phyloP scores from a whole-genome alignment of 805 yeast genomes.

The Yamadazyma ubonensis region DNA sequence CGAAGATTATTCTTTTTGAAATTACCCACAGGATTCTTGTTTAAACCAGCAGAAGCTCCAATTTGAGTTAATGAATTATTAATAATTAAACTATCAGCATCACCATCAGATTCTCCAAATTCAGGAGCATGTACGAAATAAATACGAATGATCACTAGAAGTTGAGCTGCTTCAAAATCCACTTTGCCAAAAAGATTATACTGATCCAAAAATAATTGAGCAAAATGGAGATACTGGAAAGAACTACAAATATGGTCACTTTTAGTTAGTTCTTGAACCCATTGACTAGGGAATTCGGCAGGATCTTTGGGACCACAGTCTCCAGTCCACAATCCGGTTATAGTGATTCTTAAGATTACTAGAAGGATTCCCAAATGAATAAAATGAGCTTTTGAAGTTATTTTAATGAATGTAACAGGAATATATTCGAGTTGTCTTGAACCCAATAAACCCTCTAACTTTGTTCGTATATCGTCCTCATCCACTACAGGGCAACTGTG shows the following conservation, averaged over 20 bases:
- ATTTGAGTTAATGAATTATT: slow-evolving; percentile 41
- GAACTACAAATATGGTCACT: slow-evolving; percentile 11
- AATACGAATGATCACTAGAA: slow-evolving; percentile 49
- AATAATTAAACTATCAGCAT: slow-evolving; percentile 55
- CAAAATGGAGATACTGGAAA: slow-evolving; percentile 7
- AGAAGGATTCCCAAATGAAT: slow-evolving; percentile 34
- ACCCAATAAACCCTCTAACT: slow-evolving; percentile 2
- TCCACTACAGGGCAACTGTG: slow-evolving; percentile 49
- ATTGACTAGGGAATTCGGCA: not conserved
- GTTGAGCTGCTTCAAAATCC: slow-evolving; percentile 53
- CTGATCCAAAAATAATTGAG: slow-evolving; percentile 28
- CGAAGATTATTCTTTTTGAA: slow-evolving; percentile 20
- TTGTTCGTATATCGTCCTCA: slow-evolving; percentile 29
- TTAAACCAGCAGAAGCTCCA: slow-evolving; percentile 39
- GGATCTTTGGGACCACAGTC: not conserved
- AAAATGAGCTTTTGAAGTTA: slow-evolving; percentile 21
- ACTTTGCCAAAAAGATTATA: slow-evolving; percentile 34
- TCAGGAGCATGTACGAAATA: slow-evolving; percentile 51
- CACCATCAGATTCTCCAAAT: slow-evolving; percentile 57
- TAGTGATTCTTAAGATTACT: slow-evolving; percentile 30
- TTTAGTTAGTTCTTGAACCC: slow-evolving; percentile 1
- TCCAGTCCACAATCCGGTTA: not conserved
- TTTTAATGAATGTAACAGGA: not conserved
- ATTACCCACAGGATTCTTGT: slow-evolving; percentile 33
- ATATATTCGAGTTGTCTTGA: not conserved